Evolutionary conservation across 2,329 filamentous ascomycete species (phyloP), one percentile per base, ranked within the genome.

Genomic region (Tothia fuscella): DNA sequence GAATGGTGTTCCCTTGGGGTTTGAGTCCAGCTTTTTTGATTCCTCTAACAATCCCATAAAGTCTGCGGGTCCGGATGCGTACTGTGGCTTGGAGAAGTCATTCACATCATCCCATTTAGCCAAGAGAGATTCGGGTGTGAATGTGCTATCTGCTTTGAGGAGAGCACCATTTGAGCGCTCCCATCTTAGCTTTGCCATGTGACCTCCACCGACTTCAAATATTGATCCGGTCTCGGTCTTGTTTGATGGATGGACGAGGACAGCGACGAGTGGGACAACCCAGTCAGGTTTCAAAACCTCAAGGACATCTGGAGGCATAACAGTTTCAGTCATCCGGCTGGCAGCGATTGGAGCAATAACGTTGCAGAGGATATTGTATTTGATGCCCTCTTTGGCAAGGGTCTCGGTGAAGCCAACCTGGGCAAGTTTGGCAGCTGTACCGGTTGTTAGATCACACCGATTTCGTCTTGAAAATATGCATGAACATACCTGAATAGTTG

Each of bases 341-440:
- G 85, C 87, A 50, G 87, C 87, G 56, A 93, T 85, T 42, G 87
- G 87, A 12, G 87, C 84, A 67, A 94, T 89, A 51, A 83, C 83
- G 62, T 94, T 94, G 67, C 71, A 75, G 52, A 91, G 64, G 51
- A 94, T 94, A 71, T 93, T 93, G 67, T 94, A 94, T 67, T 94
- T 94, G 59, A 74, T 71, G 50, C 87, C 87, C 68, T 94, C 87
- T 71, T 93, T 94, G 42, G 87, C 87, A 48, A 94, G 71, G 5
- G 87, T 93, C 71, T 94, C 87, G 26, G 85, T 93, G 68, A 94
- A 94, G 50, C 87, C 87, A 48, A 94, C 84, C 70, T 89, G 76
- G 49, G 82, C 81, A 48, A 93, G 72, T 70, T 94, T 94, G 55
- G 87, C 88, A 45, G 91, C 88, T 70, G 44, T 3, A 17, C 5